A percentile compares a stretch with the other conserved stretches of the same genome.
Conservation (phyloP, 768 basidiomycete genomes). For the Lactarius hengduanensis region DNA sequence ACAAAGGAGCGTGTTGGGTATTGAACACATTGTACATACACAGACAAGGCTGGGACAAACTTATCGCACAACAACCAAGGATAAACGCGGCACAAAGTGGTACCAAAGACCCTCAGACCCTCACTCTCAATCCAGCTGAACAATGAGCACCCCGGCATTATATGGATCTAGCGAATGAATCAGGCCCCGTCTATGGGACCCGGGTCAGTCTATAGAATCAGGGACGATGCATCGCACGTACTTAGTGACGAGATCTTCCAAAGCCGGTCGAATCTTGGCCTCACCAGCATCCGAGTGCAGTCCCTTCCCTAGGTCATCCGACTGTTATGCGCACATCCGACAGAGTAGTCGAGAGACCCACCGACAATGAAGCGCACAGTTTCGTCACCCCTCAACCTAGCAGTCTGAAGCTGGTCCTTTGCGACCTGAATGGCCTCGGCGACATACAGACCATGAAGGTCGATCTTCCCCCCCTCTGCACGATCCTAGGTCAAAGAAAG, state of each 20-base stretch:
- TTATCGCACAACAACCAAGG: neutral
- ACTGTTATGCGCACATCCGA: neutral
- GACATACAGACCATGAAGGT: slow-evolving; percentile 17
- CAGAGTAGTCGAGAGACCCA: neutral
- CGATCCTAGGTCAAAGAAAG: neutral
- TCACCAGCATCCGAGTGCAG: slow-evolving; percentile 1
- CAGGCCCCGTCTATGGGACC: slow-evolving; percentile 4
- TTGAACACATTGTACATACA: too few species aligned
- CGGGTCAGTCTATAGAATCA: neutral
- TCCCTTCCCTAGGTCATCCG: slow-evolving; percentile 1
- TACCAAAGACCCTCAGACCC: neutral
- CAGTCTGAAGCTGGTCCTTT: neutral
- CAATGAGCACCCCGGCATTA: slow-evolving; percentile 19
- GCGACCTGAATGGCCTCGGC: slow-evolving; percentile 1
- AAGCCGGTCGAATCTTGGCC: slow-evolving; percentile 15
- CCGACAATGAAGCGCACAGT: slow-evolving; percentile 21
- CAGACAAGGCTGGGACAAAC: too few species aligned
- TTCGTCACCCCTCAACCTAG: neutral
- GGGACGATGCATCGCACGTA: neutral
- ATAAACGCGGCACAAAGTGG: neutral
- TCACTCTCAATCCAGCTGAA: neutral
- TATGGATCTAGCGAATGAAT: neutral
- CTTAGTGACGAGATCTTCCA: slow-evolving; percentile 5
- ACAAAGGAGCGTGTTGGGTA: too few species aligned
- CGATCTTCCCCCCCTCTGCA: neutral